Evolutionary conservation across 164 flowering plant species (phyloP), one percentile per base, ranked within the genome.

Genomic region (Piper betle): DNA sequence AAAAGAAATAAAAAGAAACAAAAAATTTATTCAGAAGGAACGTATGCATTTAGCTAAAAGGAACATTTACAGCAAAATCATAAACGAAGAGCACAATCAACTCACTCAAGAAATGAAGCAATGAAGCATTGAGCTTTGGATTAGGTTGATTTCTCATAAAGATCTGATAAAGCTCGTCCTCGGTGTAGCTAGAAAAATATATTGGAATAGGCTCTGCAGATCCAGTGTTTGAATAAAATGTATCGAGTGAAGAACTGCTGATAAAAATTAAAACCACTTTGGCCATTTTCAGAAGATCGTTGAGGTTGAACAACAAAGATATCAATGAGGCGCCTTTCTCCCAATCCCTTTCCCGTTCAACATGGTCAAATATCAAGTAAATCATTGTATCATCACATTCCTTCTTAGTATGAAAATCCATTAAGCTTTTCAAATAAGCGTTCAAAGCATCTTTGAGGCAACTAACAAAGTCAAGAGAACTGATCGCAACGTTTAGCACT

Each of bases 51-150:
- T 19, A 37, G 52, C 42, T 46, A 12, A 18, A 4, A 60, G 12
- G 41, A 4, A 39, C 11, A n/a, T n/a, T n/a, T n/a, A n/a, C 9
- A 41, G 43, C 4, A 4, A 4, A 41, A 41, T 41, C 9, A 41
- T 41, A 41, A 4, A 41, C 43, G 9, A 41, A 41, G 9, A 59
- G 6, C 18, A 65, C 38, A 25, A 37, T 38, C 60, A 48, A 66
- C 91, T 82, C 81, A 93, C 99, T 79, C 84, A 4, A 93, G 97
- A 75, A n/a, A n/a, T n/a, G n/a, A n/a, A n/a, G n/a, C n/a, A 93
- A 93, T 58, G 83, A 82, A 38, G 88, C 75, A 72, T 84, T 86
- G 1, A 86, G 78, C 79, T 86, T 83, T 10, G 76, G 75, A 57
- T 88, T 85, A 57, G 65, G 63, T 69, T 88, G 86, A 64, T 78